Evolutionary conservation across 352 stramenopile species (phyloP).

Genomic region (Globisporangium spiculum): DNA sequence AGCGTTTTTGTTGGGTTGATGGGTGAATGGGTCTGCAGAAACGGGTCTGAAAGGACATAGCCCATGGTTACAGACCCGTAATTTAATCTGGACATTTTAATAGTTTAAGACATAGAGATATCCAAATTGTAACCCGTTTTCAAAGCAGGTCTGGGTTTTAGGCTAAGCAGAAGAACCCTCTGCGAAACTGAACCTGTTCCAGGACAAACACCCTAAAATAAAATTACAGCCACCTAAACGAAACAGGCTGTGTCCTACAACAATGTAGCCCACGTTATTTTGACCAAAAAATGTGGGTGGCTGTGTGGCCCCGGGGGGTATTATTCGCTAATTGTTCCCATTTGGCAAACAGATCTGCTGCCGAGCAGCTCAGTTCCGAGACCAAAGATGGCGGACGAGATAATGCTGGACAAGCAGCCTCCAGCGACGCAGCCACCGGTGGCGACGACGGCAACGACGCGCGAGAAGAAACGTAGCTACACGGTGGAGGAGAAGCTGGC

Average conservation of each 20-base stretch:
- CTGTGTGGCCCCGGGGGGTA: constrained; percentile 4
- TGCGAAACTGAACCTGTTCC: background rate
- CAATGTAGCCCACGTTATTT: background rate
- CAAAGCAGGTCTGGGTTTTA: background rate
- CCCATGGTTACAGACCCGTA: background rate
- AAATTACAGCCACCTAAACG: background rate
- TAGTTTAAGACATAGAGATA: background rate
- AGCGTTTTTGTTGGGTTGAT: background rate
- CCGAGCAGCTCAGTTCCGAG: background rate
- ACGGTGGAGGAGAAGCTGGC: constrained; percentile 70
- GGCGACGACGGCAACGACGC: background rate
- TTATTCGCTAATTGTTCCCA: background rate
- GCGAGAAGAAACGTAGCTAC: constrained; percentile 72
- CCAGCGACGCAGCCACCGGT: background rate
- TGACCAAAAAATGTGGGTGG: background rate
- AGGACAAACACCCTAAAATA: background rate
- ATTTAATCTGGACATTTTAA: background rate
- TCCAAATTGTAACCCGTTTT: background rate
- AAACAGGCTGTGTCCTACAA: too few species aligned
- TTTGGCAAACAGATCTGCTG: background rate
- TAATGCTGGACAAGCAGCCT: background rate
- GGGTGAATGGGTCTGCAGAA: background rate
- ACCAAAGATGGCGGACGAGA: constrained; percentile 1
- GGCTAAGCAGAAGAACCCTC: background rate
- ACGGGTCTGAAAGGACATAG: background rate